phyloP scores from a whole-genome alignment of 108 stramenopile species.

The Skeletonema costatum region DNA sequence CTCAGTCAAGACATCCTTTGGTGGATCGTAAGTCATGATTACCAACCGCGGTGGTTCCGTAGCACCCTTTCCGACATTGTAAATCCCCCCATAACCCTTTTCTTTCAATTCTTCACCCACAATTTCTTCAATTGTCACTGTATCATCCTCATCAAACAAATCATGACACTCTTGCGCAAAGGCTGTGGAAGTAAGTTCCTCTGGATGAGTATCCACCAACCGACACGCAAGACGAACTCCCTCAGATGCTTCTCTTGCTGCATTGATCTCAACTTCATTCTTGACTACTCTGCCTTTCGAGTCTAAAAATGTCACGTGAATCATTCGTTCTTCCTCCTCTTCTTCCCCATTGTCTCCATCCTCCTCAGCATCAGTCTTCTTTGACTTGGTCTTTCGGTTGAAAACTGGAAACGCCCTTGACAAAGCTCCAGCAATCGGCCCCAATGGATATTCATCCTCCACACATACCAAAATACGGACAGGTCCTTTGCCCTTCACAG shows the following conservation, averaged over 20 bases:
- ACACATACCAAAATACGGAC: constrained; percentile 33
- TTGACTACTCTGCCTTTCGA: constrained; percentile 27
- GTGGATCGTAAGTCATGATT: constrained; percentile 66
- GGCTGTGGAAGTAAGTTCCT: constrained; percentile 57
- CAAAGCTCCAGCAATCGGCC: constrained; percentile 48
- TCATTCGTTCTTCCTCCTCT: constrained; percentile 21
- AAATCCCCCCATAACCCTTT: constrained; percentile 82
- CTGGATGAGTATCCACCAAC: constrained; percentile 58
- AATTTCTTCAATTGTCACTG: constrained; percentile 65
- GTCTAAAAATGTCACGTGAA: constrained; percentile 40
- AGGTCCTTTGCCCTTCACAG: background rate
- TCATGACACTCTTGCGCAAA: constrained; percentile 39
- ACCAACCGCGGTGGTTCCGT: constrained; percentile 76
- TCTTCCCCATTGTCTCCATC: constrained; percentile 12
- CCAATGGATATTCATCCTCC: constrained; percentile 29
- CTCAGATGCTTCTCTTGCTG: constrained; percentile 39
- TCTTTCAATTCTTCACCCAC: constrained; percentile 73
- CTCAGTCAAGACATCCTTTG: background rate
- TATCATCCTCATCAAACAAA: constrained; percentile 15
- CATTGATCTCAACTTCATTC: constrained; percentile 24
- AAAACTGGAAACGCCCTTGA: constrained; percentile 73
- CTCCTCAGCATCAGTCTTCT: background rate
- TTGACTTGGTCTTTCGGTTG: constrained; percentile 43
- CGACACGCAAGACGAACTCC: constrained; percentile 65
- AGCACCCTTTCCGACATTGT: constrained; percentile 86